These are phyloP conservation scores for Apophysomyces trapeziformis DNA, from an alignment of 371 early-diverging fungal species.

Conservation along the genomic window DNA sequence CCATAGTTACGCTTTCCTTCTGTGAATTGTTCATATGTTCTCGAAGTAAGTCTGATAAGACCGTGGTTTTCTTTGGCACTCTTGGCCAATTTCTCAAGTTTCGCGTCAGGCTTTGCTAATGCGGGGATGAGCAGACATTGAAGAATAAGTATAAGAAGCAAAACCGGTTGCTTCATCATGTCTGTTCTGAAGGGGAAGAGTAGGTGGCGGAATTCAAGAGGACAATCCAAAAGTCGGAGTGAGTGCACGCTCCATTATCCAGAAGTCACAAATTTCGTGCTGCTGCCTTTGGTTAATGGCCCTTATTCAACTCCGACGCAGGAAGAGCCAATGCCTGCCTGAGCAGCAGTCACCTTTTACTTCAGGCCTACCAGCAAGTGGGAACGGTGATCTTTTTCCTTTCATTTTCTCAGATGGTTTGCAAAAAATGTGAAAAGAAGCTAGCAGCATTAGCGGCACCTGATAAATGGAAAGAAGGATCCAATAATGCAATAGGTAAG, in stretches of 20 bases:
- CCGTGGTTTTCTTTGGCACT: slow-evolving; percentile 54
- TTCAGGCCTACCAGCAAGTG: background rate
- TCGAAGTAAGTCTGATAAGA: slow-evolving; percentile 63
- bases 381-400: too few species aligned
- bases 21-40: slow-evolving; percentile 65
- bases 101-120: slow-evolving; percentile 36
- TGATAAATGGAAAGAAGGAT: slow-evolving; percentile 75
- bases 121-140: slow-evolving; percentile 11
- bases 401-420: slow-evolving; percentile 54
- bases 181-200: background rate
- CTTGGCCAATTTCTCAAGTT: slow-evolving; percentile 35
- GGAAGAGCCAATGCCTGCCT: background rate
- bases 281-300: too few species aligned
- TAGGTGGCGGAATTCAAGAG: background rate
- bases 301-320: background rate
- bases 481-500: slow-evolving; percentile 57
- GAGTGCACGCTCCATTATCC: background rate
- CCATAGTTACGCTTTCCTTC: slow-evolving; percentile 82
- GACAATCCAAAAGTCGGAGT: background rate
- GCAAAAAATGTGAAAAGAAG: slow-evolving; percentile 75
- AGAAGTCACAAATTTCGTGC: background rate
- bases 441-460: slow-evolving; percentile 64
- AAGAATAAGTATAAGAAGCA: slow-evolving; percentile 17
- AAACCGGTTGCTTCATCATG: slow-evolving; percentile 20
- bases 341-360: background rate